Evolutionary conservation across 352 stramenopile species (phyloP), one percentile per base, ranked within the genome.

Genomic region (Phytopythium litorale): DNA sequence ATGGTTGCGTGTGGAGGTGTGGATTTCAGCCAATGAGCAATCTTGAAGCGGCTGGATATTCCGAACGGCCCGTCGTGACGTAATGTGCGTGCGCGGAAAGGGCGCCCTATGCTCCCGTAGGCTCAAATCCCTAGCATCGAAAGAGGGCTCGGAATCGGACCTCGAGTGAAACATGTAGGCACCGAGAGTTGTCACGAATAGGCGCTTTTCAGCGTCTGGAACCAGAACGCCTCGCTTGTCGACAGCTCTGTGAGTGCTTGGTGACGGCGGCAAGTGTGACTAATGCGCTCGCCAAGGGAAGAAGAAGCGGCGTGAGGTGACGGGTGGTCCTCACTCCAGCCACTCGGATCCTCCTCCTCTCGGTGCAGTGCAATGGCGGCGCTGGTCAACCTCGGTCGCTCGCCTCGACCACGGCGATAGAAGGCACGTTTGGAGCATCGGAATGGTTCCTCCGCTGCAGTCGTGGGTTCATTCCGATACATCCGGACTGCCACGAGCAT

Each of bases 1-100:
- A 59, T 59, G n/a, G 25, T 23, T n/a, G 53, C 53, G 13, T 13
- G 7, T 38, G n/a, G n/a, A 21, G 7, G 0, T 0, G 2, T 0
- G 15, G 7, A 4, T 59, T 59, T 37, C n/a, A 21, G 11, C 53
- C 53, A 59, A 59, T 59, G 21, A 49, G 18, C 37, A 23, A 25
- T 23, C n/a, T 30, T 28, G 13, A 49, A 18, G 53, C 35, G 38
- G 35, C 53, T 59, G 53, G 53, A 59, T 59, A 58, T 59, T 59
- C 53, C 21, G 21, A 30, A 32, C 53, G n/a, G 35, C 32, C 53
- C 33, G 32, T 23, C 53, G 53, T 59, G 53, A 59, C 35, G 53
- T 59, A 59, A 59, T 50, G 53, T 4, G 8, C 19, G 5, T 38
- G 19, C 32, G 18, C 3, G 51, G 51, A 43, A 57, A 45, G 32